Percentiles rank a stretch among this genome's conserved stretches.
phyloP scores from a whole-genome alignment of 371 early-diverging fungal genomes.

The Capniomyces stellatus region DNA sequence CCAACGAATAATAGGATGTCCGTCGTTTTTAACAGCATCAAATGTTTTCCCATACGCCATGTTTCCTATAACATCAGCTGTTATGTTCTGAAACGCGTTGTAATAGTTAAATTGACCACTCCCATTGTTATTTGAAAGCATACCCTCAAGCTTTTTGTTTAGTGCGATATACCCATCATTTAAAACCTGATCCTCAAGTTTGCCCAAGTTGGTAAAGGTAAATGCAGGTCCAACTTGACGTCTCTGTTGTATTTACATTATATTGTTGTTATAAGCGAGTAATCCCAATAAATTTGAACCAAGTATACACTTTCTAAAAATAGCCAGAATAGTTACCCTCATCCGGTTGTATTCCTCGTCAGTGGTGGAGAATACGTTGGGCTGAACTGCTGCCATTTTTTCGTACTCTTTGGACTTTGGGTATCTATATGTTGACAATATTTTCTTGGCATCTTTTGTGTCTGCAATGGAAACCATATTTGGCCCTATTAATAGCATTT shows the following conservation, averaged over 20 bases:
- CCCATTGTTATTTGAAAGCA: neutral
- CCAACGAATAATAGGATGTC: neutral
- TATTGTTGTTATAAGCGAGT: too few relatives aligned
- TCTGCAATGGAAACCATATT: slow-evolving; percentile 15
- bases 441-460: slow-evolving; percentile 8
- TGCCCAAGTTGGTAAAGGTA: neutral
- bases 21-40: neutral
- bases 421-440: slow-evolving; percentile 15
- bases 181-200: slow-evolving; percentile 10
- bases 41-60: slow-evolving; percentile 1
- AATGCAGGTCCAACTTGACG: slow-evolving; percentile 16
- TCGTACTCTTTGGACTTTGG: slow-evolving; percentile 17
- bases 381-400: neutral
- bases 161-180: slow-evolving; percentile 4
- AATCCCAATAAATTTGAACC: too few relatives aligned
- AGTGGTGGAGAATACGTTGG: slow-evolving; percentile 12
- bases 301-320: too few relatives aligned
- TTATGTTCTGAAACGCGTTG: neutral
- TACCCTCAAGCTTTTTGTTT: neutral
- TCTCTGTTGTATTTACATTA: too few relatives aligned
- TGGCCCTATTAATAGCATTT: slow-evolving; percentile 4
- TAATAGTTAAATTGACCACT: neutral
- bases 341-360: slow-evolving; percentile 13
- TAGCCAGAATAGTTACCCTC: neutral
- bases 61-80: slow-evolving; percentile 1